A percentile compares a stretch with the other conserved stretches of the same genome.
These are phyloP conservation scores for Ophryocystis elektroscirrha DNA, from an alignment of 169 alveolate genomes.

Conservation along the genomic window DNA sequence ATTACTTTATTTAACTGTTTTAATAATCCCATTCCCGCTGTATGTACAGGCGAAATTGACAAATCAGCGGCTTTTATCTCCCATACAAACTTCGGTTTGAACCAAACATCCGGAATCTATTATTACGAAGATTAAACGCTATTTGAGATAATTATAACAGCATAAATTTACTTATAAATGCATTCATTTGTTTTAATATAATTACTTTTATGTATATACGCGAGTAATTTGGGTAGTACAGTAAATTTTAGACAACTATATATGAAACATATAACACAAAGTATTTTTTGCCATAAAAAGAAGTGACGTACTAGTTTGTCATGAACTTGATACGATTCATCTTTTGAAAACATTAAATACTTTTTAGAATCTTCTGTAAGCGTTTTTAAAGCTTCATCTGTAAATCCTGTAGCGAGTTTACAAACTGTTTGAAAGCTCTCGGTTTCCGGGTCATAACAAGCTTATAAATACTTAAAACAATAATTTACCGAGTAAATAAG, in stretches of 20 bases:
- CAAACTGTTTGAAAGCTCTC: slow-evolving; percentile 74
- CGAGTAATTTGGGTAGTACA: no score
- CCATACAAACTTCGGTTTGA: slow-evolving; percentile 77
- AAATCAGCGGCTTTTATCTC: slow-evolving; percentile 91
- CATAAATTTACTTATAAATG: no score
- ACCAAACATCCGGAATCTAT: slow-evolving; percentile 60
- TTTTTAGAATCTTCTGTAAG: not conserved
- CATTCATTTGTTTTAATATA: not conserved
- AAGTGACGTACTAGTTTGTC: no score
- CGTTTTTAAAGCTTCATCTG: slow-evolving; percentile 46
- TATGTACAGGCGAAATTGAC: slow-evolving; percentile 79
- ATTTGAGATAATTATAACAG: no score
- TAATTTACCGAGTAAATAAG: slow-evolving; percentile 78
- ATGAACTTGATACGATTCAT: no score
- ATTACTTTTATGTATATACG: not conserved
- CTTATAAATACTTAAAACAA: no score
- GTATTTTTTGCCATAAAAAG: no score
- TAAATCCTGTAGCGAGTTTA: slow-evolving; percentile 88
- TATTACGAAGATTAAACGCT: no score
- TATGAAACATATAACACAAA: no score
- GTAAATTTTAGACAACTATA: no score
- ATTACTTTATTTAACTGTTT: slow-evolving; percentile 25
- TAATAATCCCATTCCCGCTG: slow-evolving; percentile 65
- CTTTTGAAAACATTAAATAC: no score
- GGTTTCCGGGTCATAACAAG: no score